Evolutionary conservation across 495 filamentous ascomycete species (phyloP).

Genomic region (Physcia stellaris): DNA sequence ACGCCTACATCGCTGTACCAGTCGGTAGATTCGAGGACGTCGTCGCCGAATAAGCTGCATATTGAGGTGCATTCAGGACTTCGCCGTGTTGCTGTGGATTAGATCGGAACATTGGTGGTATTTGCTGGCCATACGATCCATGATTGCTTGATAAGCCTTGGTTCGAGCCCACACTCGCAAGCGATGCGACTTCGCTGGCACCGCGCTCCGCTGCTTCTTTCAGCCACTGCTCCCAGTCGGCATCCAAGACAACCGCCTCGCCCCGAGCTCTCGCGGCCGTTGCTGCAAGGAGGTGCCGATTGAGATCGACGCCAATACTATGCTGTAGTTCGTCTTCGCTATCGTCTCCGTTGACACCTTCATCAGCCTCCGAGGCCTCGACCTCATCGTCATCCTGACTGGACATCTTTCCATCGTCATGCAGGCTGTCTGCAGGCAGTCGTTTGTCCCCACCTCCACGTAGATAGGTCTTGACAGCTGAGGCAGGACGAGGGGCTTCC

Average conservation of each 20-base stretch:
- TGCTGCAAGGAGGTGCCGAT: slow-evolving; percentile 56
- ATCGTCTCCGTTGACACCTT: slow-evolving; percentile 35
- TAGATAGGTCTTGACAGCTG: slow-evolving; percentile 19
- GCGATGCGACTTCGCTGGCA: neutral
- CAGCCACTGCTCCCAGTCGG: slow-evolving; percentile 76
- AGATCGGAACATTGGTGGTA: no score
- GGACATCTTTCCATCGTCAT: slow-evolving; percentile 12
- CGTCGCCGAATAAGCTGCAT: neutral
- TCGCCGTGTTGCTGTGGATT: no score
- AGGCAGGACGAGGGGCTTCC: slow-evolving; percentile 22
- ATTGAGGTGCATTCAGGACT: no score
- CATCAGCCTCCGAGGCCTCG: slow-evolving; percentile 19
- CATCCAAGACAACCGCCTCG: slow-evolving; percentile 52
- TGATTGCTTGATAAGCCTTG: no score
- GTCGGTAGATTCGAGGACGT: slow-evolving; percentile 2
- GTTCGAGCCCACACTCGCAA: neutral
- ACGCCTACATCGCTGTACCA: slow-evolving; percentile 6
- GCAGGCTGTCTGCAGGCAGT: slow-evolving; percentile 4
- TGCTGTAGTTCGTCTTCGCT: slow-evolving; percentile 54
- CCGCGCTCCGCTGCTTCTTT: slow-evolving; percentile 63
- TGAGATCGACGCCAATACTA: slow-evolving; percentile 59
- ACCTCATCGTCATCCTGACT: slow-evolving; percentile 21
- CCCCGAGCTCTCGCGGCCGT: slow-evolving; percentile 51
- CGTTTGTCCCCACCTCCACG: slow-evolving; percentile 18
- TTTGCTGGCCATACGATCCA: neutral